These are phyloP conservation scores for Eutrema salsugineum DNA, from an alignment of 441 rosid genomes.

Conservation along the genomic window DNA sequence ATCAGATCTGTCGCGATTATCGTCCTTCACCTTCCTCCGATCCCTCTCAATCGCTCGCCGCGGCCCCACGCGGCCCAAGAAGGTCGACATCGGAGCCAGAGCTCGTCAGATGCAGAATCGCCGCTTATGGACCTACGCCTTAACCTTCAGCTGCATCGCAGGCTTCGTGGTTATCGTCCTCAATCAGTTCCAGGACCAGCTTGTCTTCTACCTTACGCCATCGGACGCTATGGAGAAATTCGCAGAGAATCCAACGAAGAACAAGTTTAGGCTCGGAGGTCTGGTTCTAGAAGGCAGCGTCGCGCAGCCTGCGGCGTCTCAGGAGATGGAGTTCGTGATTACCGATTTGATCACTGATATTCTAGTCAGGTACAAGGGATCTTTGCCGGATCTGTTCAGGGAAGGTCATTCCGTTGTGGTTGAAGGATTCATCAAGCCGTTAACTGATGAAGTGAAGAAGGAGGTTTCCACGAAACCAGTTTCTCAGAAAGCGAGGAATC, in stretches of 20 bases:
- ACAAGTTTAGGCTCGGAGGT: conserved; percentile 79
- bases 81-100: conserved; percentile 70
- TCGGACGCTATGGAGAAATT: conserved; percentile 80
- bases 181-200: conserved; percentile 81
- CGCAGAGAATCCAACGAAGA: conserved; percentile 58
- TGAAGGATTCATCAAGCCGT: conserved; percentile 86
- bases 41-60: conserved; percentile 65
- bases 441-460: conserved; percentile 54
- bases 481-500: conserved; percentile 63
- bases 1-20: conserved; percentile 20
- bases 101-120: conserved; percentile 91
- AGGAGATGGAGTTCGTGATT: conserved; percentile 82
- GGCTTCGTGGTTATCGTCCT: conserved; percentile 89
- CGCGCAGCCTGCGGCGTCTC: conserved; percentile 59
- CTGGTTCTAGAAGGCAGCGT: conserved; percentile 93
- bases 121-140: conserved; percentile 85
- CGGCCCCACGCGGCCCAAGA: conserved; percentile 50
- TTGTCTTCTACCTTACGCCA: conserved; percentile 88
- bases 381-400: conserved; percentile 83
- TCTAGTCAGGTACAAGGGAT: conserved; percentile 71
- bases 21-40: conserved; percentile 36
- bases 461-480: conserved; percentile 48
- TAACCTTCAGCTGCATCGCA: conserved; percentile 82
- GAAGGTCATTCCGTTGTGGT: conserved; percentile 95
- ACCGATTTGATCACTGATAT: conserved; percentile 87